Evolutionary conservation across 2,329 filamentous ascomycete genomes (phyloP).

Genomic region (Aureobasidium sp.): DNA sequence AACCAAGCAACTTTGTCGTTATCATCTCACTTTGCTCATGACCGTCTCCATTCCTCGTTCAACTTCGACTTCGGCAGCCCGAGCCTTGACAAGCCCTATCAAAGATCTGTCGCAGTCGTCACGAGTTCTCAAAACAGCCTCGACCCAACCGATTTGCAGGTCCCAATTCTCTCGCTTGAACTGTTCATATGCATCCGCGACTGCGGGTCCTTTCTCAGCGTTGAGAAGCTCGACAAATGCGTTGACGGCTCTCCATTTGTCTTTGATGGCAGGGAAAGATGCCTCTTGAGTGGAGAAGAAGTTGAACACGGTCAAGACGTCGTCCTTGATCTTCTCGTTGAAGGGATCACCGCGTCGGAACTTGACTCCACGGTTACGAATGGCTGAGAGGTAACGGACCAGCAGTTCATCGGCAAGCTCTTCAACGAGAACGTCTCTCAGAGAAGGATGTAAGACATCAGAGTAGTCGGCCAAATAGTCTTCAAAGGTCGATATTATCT

Average conservation of each 20-base stretch:
- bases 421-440: constrained; percentile 87
- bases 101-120: constrained; percentile 93
- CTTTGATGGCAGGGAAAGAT: constrained; percentile 69
- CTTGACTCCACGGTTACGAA: constrained; percentile 78
- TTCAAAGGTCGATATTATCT: constrained; percentile 89
- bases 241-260: constrained; percentile 88
- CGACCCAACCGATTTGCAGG: constrained; percentile 89
- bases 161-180: constrained; percentile 92
- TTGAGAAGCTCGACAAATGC: constrained; percentile 72
- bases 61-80: constrained; percentile 78
- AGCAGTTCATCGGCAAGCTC: constrained; percentile 90
- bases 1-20: not conserved
- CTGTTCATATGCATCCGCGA: constrained; percentile 70
- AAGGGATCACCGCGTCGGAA: constrained; percentile 83
- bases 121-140: constrained; percentile 74
- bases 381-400: constrained; percentile 71
- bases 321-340: constrained; percentile 87
- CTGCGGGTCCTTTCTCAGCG: constrained; percentile 61
- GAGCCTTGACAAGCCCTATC: constrained; percentile 79
- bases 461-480: constrained; percentile 89
- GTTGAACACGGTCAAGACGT: constrained; percentile 81
- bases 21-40: constrained; percentile 82
- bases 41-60: constrained; percentile 81
- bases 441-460: constrained; percentile 73
- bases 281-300: constrained; percentile 73